Conservation (phyloP, 192 early-diverging fungal species). For the Coemansia sp. region DNA sequence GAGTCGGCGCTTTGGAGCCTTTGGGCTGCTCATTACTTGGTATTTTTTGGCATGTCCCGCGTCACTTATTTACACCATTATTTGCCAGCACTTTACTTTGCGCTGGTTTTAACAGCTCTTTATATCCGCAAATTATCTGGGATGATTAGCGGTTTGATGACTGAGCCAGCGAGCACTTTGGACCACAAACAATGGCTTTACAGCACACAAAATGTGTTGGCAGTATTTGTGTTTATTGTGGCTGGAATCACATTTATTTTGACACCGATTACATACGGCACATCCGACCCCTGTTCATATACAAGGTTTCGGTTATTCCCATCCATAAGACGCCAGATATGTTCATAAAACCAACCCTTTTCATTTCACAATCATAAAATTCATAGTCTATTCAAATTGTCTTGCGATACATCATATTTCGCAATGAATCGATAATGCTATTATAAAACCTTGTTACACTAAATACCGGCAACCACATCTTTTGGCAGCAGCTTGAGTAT, state of each 20-base stretch:
- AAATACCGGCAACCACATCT: background rate
- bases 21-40: conserved; percentile 67
- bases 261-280: conserved; percentile 31
- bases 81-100: conserved; percentile 70
- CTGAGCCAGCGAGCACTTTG: background rate
- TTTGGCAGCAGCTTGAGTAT: background rate
- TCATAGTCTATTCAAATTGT: background rate
- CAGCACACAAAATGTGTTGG: background rate
- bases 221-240: background rate
- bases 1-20: conserved; percentile 22
- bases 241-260: conserved; percentile 5
- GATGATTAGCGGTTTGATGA: background rate
- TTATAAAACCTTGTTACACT: background rate
- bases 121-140: conserved; percentile 9
- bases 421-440: background rate
- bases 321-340: background rate
- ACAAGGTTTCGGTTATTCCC: background rate
- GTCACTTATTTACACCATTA: conserved; percentile 74
- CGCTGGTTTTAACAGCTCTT: conserved; percentile 54
- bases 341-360: background rate
- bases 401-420: background rate
- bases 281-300: conserved; percentile 9
- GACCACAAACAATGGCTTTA: background rate
- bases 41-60: conserved; percentile 70
- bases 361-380: no score